A percentile compares a stretch with the other conserved stretches of the same genome.
Conservation (phyloP, 176 grass and related monocot species). For the Phoenix dactylifera region DNA sequence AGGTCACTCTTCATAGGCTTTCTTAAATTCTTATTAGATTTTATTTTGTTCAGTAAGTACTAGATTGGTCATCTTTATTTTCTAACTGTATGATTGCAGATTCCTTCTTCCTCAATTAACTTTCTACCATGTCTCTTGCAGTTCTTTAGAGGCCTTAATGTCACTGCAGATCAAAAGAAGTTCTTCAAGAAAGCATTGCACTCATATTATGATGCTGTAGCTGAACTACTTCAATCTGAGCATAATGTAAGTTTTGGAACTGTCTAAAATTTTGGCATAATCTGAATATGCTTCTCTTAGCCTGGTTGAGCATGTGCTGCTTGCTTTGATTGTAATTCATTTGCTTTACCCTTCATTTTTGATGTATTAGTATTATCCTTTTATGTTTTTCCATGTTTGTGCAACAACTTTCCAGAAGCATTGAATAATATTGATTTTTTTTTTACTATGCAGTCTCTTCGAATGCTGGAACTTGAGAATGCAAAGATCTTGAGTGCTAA, state of each 20-base stretch:
- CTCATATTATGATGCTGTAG: conserved; percentile 82
- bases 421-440: background rate
- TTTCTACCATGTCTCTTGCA: conserved; percentile 31
- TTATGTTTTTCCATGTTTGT: too few relatives aligned
- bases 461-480: conserved; percentile 84
- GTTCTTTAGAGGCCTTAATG: conserved; percentile 84
- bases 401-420: background rate
- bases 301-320: too few relatives aligned
- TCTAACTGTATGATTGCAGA: too few relatives aligned
- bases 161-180: conserved; percentile 88
- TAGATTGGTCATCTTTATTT: too few relatives aligned
- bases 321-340: too few relatives aligned
- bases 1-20: too few relatives aligned
- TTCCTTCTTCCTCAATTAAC: too few relatives aligned
- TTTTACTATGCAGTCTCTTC: conserved; percentile 48
- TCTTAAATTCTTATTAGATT: too few relatives aligned
- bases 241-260: conserved; percentile 43
- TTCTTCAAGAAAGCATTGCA: conserved; percentile 96
- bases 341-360: too few relatives aligned
- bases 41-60: too few relatives aligned
- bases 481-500: conserved; percentile 90
- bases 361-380: background rate
- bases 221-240: conserved; percentile 86
- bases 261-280: too few relatives aligned
- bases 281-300: too few relatives aligned